A percentile compares a stretch with the other conserved stretches of the same genome.
phyloP scores from a whole-genome alignment of 2,329 filamentous ascomycete genomes.

The Fusarium sp. region DNA sequence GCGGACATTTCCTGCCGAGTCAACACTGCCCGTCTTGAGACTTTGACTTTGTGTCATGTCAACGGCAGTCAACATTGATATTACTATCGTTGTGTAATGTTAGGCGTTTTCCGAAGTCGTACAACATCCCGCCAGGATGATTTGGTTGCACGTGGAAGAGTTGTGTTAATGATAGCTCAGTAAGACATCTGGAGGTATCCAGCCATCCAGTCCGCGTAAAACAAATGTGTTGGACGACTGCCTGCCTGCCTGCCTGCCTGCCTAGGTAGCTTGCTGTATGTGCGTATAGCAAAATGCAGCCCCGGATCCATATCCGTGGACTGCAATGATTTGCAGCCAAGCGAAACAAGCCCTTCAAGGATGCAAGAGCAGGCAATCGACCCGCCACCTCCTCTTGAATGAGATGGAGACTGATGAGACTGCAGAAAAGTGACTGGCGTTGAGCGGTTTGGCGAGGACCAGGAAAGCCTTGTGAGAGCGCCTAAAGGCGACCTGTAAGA shows the following conservation, averaged over 20 bases:
- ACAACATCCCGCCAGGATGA: background rate
- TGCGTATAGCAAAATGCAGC: slow-evolving; percentile 7
- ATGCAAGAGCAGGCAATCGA: slow-evolving; percentile 10
- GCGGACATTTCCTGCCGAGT: background rate
- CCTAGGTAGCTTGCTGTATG: background rate
- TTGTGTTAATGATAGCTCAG: background rate
- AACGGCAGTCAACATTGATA: background rate
- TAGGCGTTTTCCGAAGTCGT: background rate
- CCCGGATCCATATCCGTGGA: slow-evolving; percentile 22
- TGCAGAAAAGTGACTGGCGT: background rate
- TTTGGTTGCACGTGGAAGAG: background rate
- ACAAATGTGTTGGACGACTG: slow-evolving; percentile 9
- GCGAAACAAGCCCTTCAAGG: slow-evolving; percentile 26
- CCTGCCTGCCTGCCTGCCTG: background rate
- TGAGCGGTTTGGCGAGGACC: slow-evolving; percentile 12
- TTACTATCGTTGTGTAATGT: background rate
- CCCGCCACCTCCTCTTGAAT: slow-evolving; percentile 10
- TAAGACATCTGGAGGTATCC: background rate
- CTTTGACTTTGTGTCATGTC: background rate
- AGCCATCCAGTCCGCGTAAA: background rate
- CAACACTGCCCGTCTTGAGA: background rate
- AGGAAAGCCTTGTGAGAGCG: slow-evolving; percentile 15
- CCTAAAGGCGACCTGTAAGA: slow-evolving; percentile 15
- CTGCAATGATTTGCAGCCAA: slow-evolving; percentile 36
- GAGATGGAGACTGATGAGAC: background rate